Evolutionary conservation across 75 land plant genomes (phyloP), one percentile per base, ranked within the genome.

Genomic region (Selaginella moellendorffii): DNA sequence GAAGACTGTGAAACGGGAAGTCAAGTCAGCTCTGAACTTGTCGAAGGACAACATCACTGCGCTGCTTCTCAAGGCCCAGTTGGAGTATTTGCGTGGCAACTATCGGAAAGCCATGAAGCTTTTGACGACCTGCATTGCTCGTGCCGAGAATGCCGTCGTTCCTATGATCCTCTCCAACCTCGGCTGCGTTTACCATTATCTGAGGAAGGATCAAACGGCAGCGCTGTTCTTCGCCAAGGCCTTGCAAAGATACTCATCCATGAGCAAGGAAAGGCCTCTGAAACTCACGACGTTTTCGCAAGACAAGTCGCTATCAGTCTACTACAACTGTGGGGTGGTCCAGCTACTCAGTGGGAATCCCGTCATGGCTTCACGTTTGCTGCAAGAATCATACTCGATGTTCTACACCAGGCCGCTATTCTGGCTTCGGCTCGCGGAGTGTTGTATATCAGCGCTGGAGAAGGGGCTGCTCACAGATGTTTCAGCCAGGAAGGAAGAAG

Each of bases 351-450:
- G 81, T 82, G 91, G 91, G 29, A 90, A 83, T 30, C 99, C 99
- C 19, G 31, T 80, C 22, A 66, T 80, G 66, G 97, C 99, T 56
- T 81, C 88, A 72, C 72, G 71, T 1, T 90, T 84, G 66, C 90
- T 95, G 63, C 83, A 80, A 63, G 73, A 77, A 71, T 83, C 97
- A 12, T 71, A 69, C 59, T 54, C 71, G 30, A 60, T 84, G 10
- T 95, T 83, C 67, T 79, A 80, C 61, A 77, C 73, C 24, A 61
- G 61, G 65, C 99, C 99, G 26, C 65, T 90, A 1, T 54, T 90
- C 28, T 95, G 99, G 99, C 74, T 95, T 24, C 78, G 91, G 20
- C 68, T 89, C 54, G 91, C 97, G 29, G 99, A 95, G 62, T 95
- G 99, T 66, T 89, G 91, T 63, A 65, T 89, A 21, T 65, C 79